Evolutionary conservation across 768 basidiomycete species (phyloP).

Genomic region (Clathrus columnatus): DNA sequence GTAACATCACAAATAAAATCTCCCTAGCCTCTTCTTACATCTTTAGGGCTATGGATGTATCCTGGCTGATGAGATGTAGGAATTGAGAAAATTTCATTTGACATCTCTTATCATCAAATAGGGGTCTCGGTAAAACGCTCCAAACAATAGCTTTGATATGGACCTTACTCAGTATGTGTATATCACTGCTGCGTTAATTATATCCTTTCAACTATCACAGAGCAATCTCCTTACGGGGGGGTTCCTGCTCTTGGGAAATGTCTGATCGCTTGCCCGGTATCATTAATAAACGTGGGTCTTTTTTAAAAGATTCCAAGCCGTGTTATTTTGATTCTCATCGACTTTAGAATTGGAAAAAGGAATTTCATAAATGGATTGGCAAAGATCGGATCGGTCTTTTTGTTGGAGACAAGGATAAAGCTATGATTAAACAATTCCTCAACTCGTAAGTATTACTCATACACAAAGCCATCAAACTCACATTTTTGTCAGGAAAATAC

Average conservation of each 20-base stretch:
- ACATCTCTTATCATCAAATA: slow-evolving; percentile 20
- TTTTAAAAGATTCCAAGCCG: neutral
- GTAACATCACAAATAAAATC: slow-evolving; percentile 9
- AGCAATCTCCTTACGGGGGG: slow-evolving; percentile 73
- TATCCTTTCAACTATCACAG: slow-evolving; percentile 38
- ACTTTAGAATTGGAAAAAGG: slow-evolving; percentile 84
- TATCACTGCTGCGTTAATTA: neutral
- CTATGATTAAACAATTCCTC: slow-evolving; percentile 57
- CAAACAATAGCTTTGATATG: slow-evolving; percentile 92
- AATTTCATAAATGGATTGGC: slow-evolving; percentile 86
- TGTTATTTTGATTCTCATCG: slow-evolving; percentile 2
- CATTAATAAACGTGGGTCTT: slow-evolving; percentile 62
- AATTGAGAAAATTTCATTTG: slow-evolving; percentile 10
- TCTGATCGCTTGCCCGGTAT: slow-evolving; percentile 90
- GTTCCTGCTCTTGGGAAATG: slow-evolving; percentile 63
- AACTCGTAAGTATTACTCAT: slow-evolving; percentile 45
- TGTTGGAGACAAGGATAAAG: slow-evolving; percentile 50
- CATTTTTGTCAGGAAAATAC: slow-evolving; percentile 42
- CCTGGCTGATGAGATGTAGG: slow-evolving; percentile 91
- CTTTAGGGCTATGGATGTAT: slow-evolving; percentile 76
- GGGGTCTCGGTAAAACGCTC: slow-evolving; percentile 97
- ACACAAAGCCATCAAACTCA: neutral
- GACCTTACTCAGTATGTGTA: slow-evolving; percentile 75
- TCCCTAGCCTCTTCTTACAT: no score
- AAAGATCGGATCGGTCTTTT: slow-evolving; percentile 49